Base-by-base conservation (phyloP, 768 basidiomycete species). In the Tulasnella sp. region DNA sequence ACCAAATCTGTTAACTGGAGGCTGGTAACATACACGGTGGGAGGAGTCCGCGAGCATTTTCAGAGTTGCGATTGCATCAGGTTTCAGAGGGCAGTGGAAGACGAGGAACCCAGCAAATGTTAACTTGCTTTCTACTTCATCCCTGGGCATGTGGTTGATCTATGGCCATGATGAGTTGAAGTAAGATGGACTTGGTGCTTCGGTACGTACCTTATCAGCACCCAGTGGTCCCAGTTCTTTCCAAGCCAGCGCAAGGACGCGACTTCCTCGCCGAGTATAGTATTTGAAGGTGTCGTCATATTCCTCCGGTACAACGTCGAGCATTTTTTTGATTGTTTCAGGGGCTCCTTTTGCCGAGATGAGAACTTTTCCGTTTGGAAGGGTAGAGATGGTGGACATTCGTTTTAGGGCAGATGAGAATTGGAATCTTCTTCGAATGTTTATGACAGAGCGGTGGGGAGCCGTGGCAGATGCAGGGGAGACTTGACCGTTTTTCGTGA, bases 351-450 rank as follows among this genome's bases (percentile, higher is more conserved):
- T 99, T 77, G 98, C 95, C 1, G 96, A 84, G 40, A 86, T 81
- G 73, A 85, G 82, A 48, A 82, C 88, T 20, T 90, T 90, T 1
- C 88, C 88, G 15, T 89, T 90, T 6, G 92, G 87, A 51, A 89
- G 86, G 1, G 90, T 89, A 9, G 91, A 89, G 35, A 99, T 86
- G 0, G 96, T 98, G 2, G 94, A 95, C 98, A 99, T 99, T 80
- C 98, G 90, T 85, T 99, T 99, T 71, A 99, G 88, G 0, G 96
- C 94, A 2, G 96, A 98, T 26, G 96, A 98, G 86, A 99, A 99
- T 81, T 98, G 98, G 89, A 96, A 99, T 20, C 97, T 92, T 29
- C 98, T 90, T 55, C 93, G 90, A 81, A 99, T 93, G 70, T 85
- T 86, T 74, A 99, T 85, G 39, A 71, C 86, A 18, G 87, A 88